These are phyloP conservation scores for Paecilomyces niveus DNA, from an alignment of 2,329 filamentous ascomycete genomes.

Conservation along the genomic window DNA sequence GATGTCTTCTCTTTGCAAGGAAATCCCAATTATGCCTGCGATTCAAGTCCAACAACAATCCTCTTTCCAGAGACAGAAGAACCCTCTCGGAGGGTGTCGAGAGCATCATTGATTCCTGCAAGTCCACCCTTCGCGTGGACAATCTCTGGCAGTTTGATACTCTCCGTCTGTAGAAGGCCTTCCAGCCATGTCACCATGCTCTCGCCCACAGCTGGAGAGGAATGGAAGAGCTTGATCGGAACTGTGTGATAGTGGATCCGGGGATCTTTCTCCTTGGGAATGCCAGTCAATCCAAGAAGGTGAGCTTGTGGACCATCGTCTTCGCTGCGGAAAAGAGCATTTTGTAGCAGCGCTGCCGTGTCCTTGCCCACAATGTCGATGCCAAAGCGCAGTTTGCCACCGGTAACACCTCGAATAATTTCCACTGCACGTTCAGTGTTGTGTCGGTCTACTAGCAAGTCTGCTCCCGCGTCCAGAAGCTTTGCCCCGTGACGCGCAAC, in stretches of 20 bases:
- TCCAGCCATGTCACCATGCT: slow-evolving; percentile 61
- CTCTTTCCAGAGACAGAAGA: slow-evolving; percentile 58
- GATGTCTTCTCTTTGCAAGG: not conserved
- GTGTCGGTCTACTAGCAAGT: slow-evolving; percentile 63
- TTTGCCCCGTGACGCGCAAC: slow-evolving; percentile 57
- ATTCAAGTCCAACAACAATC: slow-evolving; percentile 49
- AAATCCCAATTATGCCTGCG: not conserved
- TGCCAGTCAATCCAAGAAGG: slow-evolving; percentile 59
- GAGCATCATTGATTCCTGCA: slow-evolving; percentile 58
- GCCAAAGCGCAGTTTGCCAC: slow-evolving; percentile 55
- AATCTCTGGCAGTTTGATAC: slow-evolving; percentile 57
- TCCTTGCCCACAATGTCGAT: slow-evolving; percentile 63
- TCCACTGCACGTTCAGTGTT: slow-evolving; percentile 58
- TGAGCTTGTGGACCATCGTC: slow-evolving; percentile 39
- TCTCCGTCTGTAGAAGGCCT: slow-evolving; percentile 48
- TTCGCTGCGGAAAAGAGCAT: slow-evolving; percentile 35
- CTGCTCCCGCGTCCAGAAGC: slow-evolving; percentile 48
- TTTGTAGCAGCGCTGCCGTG: slow-evolving; percentile 52
- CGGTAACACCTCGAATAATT: slow-evolving; percentile 55
- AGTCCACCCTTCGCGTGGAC: slow-evolving; percentile 58
- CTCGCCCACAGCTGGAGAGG: slow-evolving; percentile 56
- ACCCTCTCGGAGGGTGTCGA: slow-evolving; percentile 60
- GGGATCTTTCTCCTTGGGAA: slow-evolving; percentile 50
- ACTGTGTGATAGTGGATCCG: slow-evolving; percentile 56
- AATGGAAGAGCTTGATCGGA: slow-evolving; percentile 71